Percentiles rank a stretch among this genome's conserved stretches.
These are phyloP conservation scores for Striga asiatica DNA, from an alignment of 257 asterid genomes.

Conservation along the genomic window DNA sequence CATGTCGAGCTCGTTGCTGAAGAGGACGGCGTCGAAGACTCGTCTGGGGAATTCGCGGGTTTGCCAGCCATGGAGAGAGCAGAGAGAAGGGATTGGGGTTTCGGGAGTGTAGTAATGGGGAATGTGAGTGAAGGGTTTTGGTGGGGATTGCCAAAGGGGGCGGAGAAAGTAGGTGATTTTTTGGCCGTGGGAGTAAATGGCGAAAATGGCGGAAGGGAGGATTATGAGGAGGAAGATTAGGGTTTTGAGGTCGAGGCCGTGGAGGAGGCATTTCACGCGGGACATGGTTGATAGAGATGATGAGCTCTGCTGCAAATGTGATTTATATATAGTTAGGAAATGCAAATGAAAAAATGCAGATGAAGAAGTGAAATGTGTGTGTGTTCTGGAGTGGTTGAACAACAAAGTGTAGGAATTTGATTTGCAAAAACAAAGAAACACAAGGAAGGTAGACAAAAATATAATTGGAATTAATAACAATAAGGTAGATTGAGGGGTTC, in stretches of 20 bases:
- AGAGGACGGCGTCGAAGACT: slow-evolving; percentile 28
- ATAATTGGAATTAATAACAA: too few species aligned
- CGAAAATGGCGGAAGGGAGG: slow-evolving; percentile 17
- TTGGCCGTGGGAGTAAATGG: slow-evolving; percentile 33
- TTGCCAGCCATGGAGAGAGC: slow-evolving; percentile 32
- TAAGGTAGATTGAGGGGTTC: too few species aligned
- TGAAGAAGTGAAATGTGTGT: too few species aligned
- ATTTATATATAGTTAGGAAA: background rate
- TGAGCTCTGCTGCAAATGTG: slow-evolving; percentile 19
- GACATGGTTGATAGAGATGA: slow-evolving; percentile 18
- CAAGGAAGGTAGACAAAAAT: too few species aligned
- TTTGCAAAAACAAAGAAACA: too few species aligned
- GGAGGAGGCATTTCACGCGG: slow-evolving; percentile 24
- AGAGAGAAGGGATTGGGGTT: slow-evolving; percentile 18
- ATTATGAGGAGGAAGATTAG: slow-evolving; percentile 24
- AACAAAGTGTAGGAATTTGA: too few species aligned
- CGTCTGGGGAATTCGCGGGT: slow-evolving; percentile 27
- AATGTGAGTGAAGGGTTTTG: slow-evolving; percentile 28
- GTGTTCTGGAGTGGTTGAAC: too few species aligned
- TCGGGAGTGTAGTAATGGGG: slow-evolving; percentile 26
- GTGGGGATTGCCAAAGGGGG: slow-evolving; percentile 36
- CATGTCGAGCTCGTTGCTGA: slow-evolving; percentile 32
- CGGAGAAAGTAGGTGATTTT: slow-evolving; percentile 32
- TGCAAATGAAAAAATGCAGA: too few species aligned
- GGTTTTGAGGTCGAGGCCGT: slow-evolving; percentile 22